phyloP scores from a whole-genome alignment of 1,284 basidiomycete genomes.

The Leccinum pachyderme region DNA sequence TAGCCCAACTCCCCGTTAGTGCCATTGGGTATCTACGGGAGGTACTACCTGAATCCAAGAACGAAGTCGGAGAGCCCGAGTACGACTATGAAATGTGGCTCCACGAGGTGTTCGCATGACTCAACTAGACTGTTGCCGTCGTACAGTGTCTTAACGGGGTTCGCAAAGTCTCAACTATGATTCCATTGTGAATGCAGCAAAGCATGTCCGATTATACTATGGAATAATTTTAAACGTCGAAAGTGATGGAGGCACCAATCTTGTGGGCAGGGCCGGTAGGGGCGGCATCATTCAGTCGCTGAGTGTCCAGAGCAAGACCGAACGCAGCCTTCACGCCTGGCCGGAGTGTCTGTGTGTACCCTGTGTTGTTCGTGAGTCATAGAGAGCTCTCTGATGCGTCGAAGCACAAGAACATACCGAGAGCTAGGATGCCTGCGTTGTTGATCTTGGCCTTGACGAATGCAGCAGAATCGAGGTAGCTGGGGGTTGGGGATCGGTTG shows the following conservation, averaged over 20 bases:
- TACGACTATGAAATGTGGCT: conserved; percentile 81
- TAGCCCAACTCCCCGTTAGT: conserved; percentile 79
- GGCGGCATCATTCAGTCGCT: conserved; percentile 73
- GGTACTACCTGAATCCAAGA: conserved; percentile 60
- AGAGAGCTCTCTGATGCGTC: neutral
- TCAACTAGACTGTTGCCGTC: too few species aligned
- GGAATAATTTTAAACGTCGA: conserved; percentile 57
- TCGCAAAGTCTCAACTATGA: neutral
- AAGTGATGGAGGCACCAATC: conserved; percentile 72
- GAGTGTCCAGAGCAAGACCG: conserved; percentile 90
- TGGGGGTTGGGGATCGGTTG: conserved; percentile 25
- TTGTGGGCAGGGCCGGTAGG: conserved; percentile 72
- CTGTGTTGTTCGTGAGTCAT: conserved; percentile 32
- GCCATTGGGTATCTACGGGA: conserved; percentile 84
- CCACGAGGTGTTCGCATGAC: conserved; percentile 68
- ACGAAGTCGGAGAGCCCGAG: conserved; percentile 59
- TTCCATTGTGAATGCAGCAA: conserved; percentile 13
- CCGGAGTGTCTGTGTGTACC: conserved; percentile 90
- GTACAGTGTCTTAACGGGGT: too few species aligned
- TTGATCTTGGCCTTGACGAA: conserved; percentile 99
- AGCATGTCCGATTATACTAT: conserved; percentile 21
- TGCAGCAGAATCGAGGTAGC: conserved; percentile 84
- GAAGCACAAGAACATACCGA: conserved; percentile 48
- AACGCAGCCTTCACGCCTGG: conserved; percentile 95
- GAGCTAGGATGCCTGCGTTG: conserved; percentile 87